phyloP scores from a whole-genome alignment of 441 rosid species.

The Isatis lusitanica region DNA sequence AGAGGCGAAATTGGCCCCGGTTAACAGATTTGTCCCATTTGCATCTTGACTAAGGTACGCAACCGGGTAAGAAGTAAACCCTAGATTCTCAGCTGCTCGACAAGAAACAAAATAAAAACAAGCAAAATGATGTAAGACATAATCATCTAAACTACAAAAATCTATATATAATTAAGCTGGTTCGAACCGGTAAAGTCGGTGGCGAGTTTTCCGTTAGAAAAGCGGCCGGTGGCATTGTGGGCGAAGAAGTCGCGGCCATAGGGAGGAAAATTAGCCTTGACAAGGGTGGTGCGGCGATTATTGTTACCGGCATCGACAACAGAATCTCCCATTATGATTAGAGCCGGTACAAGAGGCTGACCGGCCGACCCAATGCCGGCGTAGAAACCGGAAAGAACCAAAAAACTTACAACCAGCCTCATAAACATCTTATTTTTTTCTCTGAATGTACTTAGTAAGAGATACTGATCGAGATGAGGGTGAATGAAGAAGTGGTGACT shows the following conservation, averaged over 20 bases:
- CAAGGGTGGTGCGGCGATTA: slow-evolving; percentile 54
- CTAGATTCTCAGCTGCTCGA: slow-evolving; percentile 79
- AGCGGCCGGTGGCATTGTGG: slow-evolving; percentile 86
- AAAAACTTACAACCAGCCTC: background rate
- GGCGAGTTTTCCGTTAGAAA: slow-evolving; percentile 87
- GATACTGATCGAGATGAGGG: background rate
- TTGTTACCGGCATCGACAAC: slow-evolving; percentile 85
- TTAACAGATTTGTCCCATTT: slow-evolving; percentile 54
- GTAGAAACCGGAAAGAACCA: slow-evolving; percentile 21
- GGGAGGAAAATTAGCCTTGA: slow-evolving; percentile 88
- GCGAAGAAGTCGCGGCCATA: slow-evolving; percentile 81
- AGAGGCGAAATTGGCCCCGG: slow-evolving; percentile 90
- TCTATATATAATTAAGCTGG: background rate
- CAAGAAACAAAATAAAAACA: background rate
- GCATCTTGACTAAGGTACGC: slow-evolving; percentile 81
- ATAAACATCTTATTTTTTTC: slow-evolving; percentile 1
- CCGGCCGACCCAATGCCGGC: slow-evolving; percentile 17
- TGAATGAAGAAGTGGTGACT: slow-evolving; percentile 9
- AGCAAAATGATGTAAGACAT: background rate
- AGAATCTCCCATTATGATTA: slow-evolving; percentile 87
- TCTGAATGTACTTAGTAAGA: background rate
- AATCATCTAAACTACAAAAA: background rate
- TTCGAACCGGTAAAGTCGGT: slow-evolving; percentile 70
- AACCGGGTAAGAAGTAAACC: slow-evolving; percentile 76
- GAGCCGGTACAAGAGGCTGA: slow-evolving; percentile 74